Percentiles rank a stretch among this genome's conserved stretches.
These are phyloP conservation scores for Nothopassalora personata DNA, from an alignment of 2,329 filamentous ascomycete genomes.

Conservation along the genomic window DNA sequence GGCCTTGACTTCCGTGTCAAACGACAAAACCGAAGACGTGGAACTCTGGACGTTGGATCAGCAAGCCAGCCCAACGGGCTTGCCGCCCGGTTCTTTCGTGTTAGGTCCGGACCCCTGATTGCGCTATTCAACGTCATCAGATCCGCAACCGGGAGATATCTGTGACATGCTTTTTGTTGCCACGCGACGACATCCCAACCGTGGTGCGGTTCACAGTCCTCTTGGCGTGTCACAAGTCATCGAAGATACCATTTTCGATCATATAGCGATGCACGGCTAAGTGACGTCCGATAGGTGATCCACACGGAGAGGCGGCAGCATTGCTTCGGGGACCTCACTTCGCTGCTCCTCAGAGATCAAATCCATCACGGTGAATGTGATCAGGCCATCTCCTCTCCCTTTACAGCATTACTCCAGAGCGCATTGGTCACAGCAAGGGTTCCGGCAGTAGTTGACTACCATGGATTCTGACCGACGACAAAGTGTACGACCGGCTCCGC, in stretches of 20 bases:
- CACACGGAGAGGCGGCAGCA: neutral
- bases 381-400: neutral
- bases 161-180: neutral
- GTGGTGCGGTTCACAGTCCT: neutral
- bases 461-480: neutral
- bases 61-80: neutral
- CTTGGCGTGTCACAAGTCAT: neutral
- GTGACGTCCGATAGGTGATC: neutral
- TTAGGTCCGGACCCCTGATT: neutral
- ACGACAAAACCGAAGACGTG: neutral
- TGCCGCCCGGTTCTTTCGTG: neutral
- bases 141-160: neutral
- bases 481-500: neutral
- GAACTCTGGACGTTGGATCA: neutral
- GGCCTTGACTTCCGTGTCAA: neutral
- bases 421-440: neutral
- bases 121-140: neutral
- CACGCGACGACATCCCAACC: neutral
- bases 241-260: neutral
- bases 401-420: neutral
- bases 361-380: neutral
- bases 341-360: neutral
- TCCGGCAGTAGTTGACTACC: neutral
- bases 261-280: neutral
- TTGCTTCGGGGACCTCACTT: neutral